A percentile compares a stretch with the other conserved stretches of the same genome.
phyloP scores from a whole-genome alignment of 495 filamentous ascomycete species.

The Letharia columbiana region DNA sequence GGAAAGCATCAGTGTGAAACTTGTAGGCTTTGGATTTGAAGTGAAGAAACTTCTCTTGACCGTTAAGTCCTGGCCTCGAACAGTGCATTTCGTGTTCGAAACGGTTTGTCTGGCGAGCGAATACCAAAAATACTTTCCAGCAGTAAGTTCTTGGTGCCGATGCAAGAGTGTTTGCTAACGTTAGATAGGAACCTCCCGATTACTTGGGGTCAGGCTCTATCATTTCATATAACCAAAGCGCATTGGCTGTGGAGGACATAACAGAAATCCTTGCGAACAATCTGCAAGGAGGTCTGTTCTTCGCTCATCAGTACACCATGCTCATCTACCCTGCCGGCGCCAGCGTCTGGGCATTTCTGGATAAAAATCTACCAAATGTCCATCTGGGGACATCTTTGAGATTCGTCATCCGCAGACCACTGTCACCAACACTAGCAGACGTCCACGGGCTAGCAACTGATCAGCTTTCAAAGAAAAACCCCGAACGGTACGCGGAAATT shows the following conservation, averaged over 20 bases:
- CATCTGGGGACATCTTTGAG: slow-evolving; percentile 11
- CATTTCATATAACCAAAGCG: slow-evolving; percentile 33
- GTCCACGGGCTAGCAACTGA: background rate
- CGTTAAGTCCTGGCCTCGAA: slow-evolving; percentile 22
- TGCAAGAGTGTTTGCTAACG: background rate
- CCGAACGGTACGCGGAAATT: slow-evolving; percentile 23
- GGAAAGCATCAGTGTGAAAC: slow-evolving; percentile 1
- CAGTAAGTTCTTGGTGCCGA: slow-evolving; percentile 27
- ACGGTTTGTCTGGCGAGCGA: slow-evolving; percentile 32
- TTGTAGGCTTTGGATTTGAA: slow-evolving; percentile 1
- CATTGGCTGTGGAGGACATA: slow-evolving; percentile 27
- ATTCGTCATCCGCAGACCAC: slow-evolving; percentile 17
- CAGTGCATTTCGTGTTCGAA: slow-evolving; percentile 37
- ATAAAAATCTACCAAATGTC: background rate
- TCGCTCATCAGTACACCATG: slow-evolving; percentile 14
- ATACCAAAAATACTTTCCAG: slow-evolving; percentile 28
- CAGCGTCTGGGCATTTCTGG: slow-evolving; percentile 18
- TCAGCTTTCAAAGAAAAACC: slow-evolving; percentile 14
- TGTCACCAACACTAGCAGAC: background rate
- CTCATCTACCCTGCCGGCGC: slow-evolving; percentile 20
- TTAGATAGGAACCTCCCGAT: slow-evolving; percentile 3
- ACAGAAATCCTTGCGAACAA: slow-evolving; percentile 26
- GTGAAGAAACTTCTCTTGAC: slow-evolving; percentile 24
- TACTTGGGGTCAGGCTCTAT: slow-evolving; percentile 31
- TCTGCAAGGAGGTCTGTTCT: slow-evolving; percentile 17